Evolutionary conservation across 148 eudicot species (phyloP).

Genomic region (Spergularia marina): DNA sequence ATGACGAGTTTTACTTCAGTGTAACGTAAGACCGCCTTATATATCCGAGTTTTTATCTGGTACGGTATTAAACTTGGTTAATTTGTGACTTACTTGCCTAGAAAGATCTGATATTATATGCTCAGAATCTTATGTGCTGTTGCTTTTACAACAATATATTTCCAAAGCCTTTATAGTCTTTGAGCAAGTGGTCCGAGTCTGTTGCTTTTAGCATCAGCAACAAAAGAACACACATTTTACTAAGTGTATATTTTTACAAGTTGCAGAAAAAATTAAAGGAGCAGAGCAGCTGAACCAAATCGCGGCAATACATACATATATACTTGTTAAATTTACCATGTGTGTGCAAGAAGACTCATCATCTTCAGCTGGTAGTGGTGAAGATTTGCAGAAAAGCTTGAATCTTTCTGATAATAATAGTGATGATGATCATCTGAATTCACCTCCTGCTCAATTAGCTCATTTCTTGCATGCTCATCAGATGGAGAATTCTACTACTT

Average conservation of each 20-base stretch:
- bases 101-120: conserved; percentile 24
- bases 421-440: background rate
- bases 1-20: no score
- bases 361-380: conserved; percentile 35
- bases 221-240: conserved; percentile 15
- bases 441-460: conserved; percentile 12
- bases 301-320: background rate
- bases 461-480: conserved; percentile 32
- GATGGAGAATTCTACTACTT: conserved; percentile 40
- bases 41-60: no score
- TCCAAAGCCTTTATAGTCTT: background rate
- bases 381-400: conserved; percentile 21
- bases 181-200: conserved; percentile 12
- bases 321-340: conserved; percentile 32
- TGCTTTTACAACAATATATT: background rate
- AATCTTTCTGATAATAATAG: conserved; percentile 8
- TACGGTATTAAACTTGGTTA: background rate
- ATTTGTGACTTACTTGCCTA: background rate
- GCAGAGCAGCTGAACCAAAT: conserved; percentile 18
- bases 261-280: conserved; percentile 1
- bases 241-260: background rate
- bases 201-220: conserved; percentile 32
- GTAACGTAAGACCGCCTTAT: no score
- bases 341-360: conserved; percentile 39
- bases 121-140: conserved; percentile 34